Evolutionary conservation across 2,329 filamentous ascomycete species (phyloP), one percentile per base, ranked within the genome.

Genomic region (Alternaria solani): DNA sequence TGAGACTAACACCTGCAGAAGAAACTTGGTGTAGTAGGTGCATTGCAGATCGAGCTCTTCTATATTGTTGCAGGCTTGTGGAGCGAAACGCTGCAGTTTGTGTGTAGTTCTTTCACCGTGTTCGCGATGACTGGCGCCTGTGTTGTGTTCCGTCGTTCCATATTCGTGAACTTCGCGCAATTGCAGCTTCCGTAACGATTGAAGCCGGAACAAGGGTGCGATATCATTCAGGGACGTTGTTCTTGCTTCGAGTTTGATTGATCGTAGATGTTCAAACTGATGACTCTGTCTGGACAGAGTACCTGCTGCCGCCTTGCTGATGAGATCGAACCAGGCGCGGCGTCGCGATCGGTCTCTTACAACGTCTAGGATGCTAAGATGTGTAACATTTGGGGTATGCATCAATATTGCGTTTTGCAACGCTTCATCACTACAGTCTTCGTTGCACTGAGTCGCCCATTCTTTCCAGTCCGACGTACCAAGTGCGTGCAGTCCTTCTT

Each of bases 401-500:
- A 75, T 63, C 26, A 75, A 43, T 5, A 75, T 68, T 8, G 70
- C 66, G 8, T 66, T 62, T 34, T 69, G 65, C 5, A 75, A 23
- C 3, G 59, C 55, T 41, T 74, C 65, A 16, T 69, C 51, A 14
- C 49, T 42, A 11, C 52, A 8, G 0, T 39, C 25, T 11, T 63
- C 47, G 36, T 73, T 75, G 44, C 71, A 75, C 9, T 61, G 46
- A 2, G 61, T 59, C 7, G 70, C 70, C 67, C 65, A 72, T 2
- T 34, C 30, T 55, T 75, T 75, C 74, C 74, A 76, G 26, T 61
- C 55, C 0, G 70, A 62, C 8, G 70, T 63, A 18, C 62, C 54
- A 1, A 71, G 52, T 6, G 25, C 41, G 34, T 62, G 71, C 20
- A 74, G 57, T 8, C 66, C 66, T n/a, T 68, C 62, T 51, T 76